Evolutionary conservation across 169 alveolate species (phyloP).

Genomic region (Babesia ovata): DNA sequence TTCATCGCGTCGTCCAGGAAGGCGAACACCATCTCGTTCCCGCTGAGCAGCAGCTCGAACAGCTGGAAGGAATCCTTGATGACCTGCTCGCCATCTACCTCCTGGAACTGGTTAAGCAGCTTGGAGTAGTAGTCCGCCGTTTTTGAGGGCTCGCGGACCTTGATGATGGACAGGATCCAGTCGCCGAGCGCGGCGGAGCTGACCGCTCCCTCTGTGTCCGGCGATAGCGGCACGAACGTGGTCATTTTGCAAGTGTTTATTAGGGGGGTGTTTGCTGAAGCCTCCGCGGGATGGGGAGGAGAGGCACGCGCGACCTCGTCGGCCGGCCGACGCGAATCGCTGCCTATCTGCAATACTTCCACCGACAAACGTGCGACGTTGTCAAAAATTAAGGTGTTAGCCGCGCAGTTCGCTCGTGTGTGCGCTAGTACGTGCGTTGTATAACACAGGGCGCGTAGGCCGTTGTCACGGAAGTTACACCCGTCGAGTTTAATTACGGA

Average conservation of each 20-base stretch:
- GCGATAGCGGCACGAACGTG: constrained; percentile 75
- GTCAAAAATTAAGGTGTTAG: background rate
- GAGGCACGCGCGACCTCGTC: constrained; percentile 3
- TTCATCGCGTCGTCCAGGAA: constrained; percentile 74
- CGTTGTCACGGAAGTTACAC: too few relatives aligned
- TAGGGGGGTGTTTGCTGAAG: too few relatives aligned
- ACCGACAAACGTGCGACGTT: background rate
- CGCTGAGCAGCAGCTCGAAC: constrained; percentile 71
- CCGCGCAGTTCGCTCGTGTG: background rate
- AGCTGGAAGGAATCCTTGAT: constrained; percentile 73
- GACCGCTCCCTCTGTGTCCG: constrained; percentile 77
- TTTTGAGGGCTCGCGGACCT: constrained; percentile 67
- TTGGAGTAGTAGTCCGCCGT: constrained; percentile 71
- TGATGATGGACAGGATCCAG: constrained; percentile 73
- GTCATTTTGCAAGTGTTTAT: constrained; percentile 51
- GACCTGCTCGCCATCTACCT: constrained; percentile 75
- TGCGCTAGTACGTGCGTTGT: background rate
- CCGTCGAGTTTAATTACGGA: too few relatives aligned
- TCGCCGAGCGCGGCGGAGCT: constrained; percentile 80
- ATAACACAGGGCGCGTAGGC: too few relatives aligned
- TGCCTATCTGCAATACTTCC: background rate
- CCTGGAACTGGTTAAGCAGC: constrained; percentile 72
- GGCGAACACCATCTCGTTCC: constrained; percentile 71
- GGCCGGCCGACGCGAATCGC: background rate
- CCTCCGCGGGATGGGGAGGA: constrained; percentile 35